These are phyloP conservation scores for Populus trichocarpa DNA, from an alignment of 441 rosid species.

Conservation along the genomic window DNA sequence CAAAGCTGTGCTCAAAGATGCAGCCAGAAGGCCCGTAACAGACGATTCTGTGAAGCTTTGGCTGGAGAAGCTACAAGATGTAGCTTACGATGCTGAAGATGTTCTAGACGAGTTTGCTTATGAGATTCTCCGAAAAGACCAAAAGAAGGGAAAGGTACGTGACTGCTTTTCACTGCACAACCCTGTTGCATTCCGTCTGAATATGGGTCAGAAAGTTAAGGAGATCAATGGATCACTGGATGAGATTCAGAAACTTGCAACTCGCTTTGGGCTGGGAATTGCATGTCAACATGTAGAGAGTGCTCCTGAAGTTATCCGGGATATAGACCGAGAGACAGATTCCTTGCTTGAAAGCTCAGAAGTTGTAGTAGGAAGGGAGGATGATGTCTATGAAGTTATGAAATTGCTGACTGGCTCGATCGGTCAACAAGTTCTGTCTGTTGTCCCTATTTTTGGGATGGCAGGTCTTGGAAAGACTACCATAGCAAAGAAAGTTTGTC, in stretches of 20 bases:
- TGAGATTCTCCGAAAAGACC: conserved; percentile 8
- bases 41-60: background rate
- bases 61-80: conserved; percentile 17
- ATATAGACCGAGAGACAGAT: background rate
- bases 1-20: conserved; percentile 21
- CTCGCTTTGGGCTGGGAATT: background rate
- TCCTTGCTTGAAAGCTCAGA: conserved; percentile 5
- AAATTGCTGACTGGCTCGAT: conserved; percentile 3
- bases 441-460: conserved; percentile 20
- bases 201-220: background rate
- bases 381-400: conserved; percentile 8
- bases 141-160: background rate
- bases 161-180: background rate
- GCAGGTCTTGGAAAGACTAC: conserved; percentile 33
- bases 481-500: conserved; percentile 16
- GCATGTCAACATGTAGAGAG: background rate
- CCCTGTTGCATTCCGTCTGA: background rate
- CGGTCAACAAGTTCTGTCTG: background rate
- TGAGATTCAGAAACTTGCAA: background rate
- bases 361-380: conserved; percentile 22
- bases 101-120: conserved; percentile 21
- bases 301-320: background rate
- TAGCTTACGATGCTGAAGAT: conserved; percentile 20
- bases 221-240: background rate
- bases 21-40: background rate